Evolutionary conservation across 2,329 filamentous ascomycete species (phyloP).

Genomic region (Penicillium italicum): DNA sequence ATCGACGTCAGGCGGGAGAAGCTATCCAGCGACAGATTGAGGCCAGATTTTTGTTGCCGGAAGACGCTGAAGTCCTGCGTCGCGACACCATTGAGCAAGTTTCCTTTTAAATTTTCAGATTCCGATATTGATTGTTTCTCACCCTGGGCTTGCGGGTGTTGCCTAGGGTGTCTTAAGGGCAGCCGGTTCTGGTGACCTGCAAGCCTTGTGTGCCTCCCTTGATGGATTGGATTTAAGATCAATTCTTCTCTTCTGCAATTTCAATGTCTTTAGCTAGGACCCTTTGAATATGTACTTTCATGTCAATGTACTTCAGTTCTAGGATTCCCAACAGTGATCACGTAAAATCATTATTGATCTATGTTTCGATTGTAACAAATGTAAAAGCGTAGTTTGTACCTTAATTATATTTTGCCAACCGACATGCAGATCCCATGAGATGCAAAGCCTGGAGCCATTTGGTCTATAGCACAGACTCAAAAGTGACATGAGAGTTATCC

Average conservation of each 20-base stretch:
- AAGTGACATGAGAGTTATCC: background rate
- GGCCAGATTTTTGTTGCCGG: background rate
- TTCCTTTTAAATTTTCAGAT: background rate
- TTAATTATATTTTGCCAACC: background rate
- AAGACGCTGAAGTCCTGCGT: background rate
- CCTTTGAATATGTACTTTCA: background rate
- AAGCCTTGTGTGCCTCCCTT: background rate
- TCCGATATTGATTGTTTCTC: background rate
- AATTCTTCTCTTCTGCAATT: background rate
- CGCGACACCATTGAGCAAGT: constrained; percentile 4
- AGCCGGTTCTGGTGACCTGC: background rate
- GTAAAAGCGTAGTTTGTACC: background rate
- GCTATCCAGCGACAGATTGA: background rate
- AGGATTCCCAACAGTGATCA: background rate
- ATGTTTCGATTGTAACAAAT: background rate
- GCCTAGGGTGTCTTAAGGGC: background rate
- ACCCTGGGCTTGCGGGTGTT: background rate
- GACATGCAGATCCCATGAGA: background rate
- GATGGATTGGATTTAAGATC: background rate
- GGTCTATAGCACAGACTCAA: background rate
- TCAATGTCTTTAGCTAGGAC: background rate
- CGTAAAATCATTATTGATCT: background rate
- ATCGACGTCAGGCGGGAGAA: background rate
- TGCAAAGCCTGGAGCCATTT: background rate
- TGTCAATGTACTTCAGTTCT: background rate